Evolutionary conservation across 257 asterid genomes (phyloP).

Genomic region (Nicotiana tomentosiformis): DNA sequence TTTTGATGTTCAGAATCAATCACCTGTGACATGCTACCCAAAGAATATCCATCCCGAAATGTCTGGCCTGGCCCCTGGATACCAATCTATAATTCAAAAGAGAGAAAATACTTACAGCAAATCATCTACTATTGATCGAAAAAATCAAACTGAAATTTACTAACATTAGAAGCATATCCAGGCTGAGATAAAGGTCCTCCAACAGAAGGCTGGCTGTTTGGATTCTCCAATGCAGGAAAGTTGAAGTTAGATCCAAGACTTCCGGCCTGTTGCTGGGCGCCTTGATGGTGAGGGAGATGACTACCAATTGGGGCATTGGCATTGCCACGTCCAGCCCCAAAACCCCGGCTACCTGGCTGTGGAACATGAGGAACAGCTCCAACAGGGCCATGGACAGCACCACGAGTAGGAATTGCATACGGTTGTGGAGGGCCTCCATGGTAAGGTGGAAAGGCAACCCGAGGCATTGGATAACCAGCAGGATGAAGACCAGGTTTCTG

Average conservation of each 20-base stretch:
- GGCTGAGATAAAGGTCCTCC: conserved; percentile 94
- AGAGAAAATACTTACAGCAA: background rate
- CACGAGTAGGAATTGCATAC: conserved; percentile 93
- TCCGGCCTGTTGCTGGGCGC: conserved; percentile 72
- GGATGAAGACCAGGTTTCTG: conserved; percentile 83
- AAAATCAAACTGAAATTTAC: conserved; percentile 23
- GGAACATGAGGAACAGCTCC: conserved; percentile 92
- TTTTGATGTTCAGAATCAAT: background rate
- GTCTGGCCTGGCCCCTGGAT: conserved; percentile 71
- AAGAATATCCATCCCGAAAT: conserved; percentile 78
- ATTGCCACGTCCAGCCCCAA: conserved; percentile 92
- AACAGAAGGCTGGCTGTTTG: conserved; percentile 76
- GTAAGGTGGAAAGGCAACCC: conserved; percentile 75
- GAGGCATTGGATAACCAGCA: conserved; percentile 69
- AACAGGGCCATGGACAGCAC: conserved; percentile 93
- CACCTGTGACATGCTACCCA: conserved; percentile 98
- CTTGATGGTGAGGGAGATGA: conserved; percentile 89
- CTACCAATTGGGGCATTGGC: conserved; percentile 82
- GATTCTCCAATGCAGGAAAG: conserved; percentile 78
- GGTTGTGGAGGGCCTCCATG: conserved; percentile 94
- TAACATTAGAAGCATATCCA: conserved; percentile 80
- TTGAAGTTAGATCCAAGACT: conserved; percentile 65
- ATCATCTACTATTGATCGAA: background rate
- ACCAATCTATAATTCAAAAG: conserved; percentile 22
- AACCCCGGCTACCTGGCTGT: conserved; percentile 89